Base-by-base conservation (phyloP, 73 alveolate genomes). In the Stentor roeselii region DNA sequence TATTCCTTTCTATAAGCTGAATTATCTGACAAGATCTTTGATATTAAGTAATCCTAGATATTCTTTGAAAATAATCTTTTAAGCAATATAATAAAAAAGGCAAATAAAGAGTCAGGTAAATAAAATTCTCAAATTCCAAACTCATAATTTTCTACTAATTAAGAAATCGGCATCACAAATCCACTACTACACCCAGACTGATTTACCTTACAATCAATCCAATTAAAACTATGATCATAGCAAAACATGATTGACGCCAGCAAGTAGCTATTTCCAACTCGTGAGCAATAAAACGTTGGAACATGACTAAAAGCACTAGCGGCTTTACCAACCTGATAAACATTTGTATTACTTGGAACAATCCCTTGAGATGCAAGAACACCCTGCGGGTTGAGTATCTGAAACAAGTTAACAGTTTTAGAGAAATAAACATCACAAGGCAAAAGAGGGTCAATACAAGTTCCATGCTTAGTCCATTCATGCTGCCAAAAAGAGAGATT, bases 391-490 rank as follows among this genome's bases (percentile, higher is more conserved):
- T 67, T 2, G 42, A n/a, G 14, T n/a, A 11, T 21, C 37, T 30
- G 27, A 2, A 27, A 67, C 37, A 67, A 11, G 27, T 67, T 21
- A 0, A 67, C 80, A 50, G 67, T 50, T n/a, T n/a, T 67, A 32
- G 21, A 15, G 80, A 67, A 67, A 67, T 67, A 67, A 21, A 40
- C 11, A 34, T 67, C 34, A 32, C 80, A 67, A 21, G 80, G 37
- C 34, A 67, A 14, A 30, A 40, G 21, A 21, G 80, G 80, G 34
- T 36, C 14, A 67, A 67, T 34, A 2, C 80, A 67, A 32, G 80
- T 67, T 32, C 80, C 80, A 67, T 67, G 80, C 41, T 67, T 67
- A 11, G 80, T 21, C 80, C 80, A 67, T 34, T 67, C 80, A 2
- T 67, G 80, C 2, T 67, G 2, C 80, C 80, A 67, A 67, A 67